Conservation (phyloP, 2,329 filamentous ascomycete species). For the Clonostachys byssicola region DNA sequence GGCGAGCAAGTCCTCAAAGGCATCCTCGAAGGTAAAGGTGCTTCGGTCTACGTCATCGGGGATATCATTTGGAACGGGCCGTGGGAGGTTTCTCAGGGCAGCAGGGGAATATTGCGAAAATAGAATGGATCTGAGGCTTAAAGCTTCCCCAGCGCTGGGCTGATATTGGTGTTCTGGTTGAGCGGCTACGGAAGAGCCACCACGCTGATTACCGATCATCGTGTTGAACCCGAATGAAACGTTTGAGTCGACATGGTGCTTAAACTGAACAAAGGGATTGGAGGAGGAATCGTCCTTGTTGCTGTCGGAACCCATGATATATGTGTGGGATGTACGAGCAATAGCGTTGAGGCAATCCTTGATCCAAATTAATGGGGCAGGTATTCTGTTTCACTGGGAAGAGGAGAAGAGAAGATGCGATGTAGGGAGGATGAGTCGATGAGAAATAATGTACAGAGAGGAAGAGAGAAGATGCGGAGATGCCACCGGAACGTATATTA, state of each 20-base stretch:
- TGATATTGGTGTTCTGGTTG: neutral
- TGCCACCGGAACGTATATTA: too few relatives aligned
- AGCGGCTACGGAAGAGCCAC: slow-evolving; percentile 7
- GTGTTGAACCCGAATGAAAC: slow-evolving; percentile 19
- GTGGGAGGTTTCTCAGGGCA: slow-evolving; percentile 34
- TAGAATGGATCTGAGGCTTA: neutral
- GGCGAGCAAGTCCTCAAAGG: slow-evolving; percentile 53
- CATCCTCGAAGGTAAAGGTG: slow-evolving; percentile 49
- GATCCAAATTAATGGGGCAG: too few relatives aligned
- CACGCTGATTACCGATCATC: slow-evolving; percentile 2
- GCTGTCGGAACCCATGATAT: neutral
- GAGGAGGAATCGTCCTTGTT: neutral
- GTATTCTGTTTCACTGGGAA: too few relatives aligned
- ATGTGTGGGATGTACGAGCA: too few relatives aligned
- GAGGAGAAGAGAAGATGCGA: too few relatives aligned
- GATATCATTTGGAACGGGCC: slow-evolving; percentile 40
- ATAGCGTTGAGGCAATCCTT: too few relatives aligned
- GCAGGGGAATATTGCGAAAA: slow-evolving; percentile 1
- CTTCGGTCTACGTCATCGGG: slow-evolving; percentile 25
- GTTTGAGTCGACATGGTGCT: slow-evolving; percentile 30
- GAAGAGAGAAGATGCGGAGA: too few relatives aligned
- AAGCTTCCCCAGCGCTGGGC: neutral
- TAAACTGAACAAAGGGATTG: slow-evolving; percentile 34
- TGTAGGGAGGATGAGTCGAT: too few relatives aligned
- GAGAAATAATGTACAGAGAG: too few relatives aligned